A percentile compares a stretch with the other conserved stretches of the same genome.
These are phyloP conservation scores for Ganoderma meredithae DNA, from an alignment of 1,284 basidiomycete species.

Conservation along the genomic window DNA sequence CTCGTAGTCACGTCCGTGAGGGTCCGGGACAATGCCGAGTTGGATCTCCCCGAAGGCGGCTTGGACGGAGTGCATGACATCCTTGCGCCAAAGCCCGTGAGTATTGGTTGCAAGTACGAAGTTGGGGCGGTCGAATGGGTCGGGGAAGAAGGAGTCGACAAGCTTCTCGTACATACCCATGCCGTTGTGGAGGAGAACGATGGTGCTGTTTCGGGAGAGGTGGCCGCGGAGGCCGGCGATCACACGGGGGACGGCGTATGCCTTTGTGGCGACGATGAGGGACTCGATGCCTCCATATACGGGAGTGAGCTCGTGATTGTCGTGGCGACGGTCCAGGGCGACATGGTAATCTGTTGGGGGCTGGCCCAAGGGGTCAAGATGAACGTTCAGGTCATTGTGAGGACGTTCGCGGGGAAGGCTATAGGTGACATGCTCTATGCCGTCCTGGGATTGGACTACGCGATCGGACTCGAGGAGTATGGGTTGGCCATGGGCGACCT, in stretches of 20 bases:
- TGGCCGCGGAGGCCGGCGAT: conserved; percentile 70
- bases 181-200: conserved; percentile 93
- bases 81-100: conserved; percentile 75
- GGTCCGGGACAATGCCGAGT: conserved; percentile 84
- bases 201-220: conserved; percentile 74
- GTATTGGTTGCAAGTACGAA: conserved; percentile 88
- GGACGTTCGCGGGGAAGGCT: conserved; percentile 13
- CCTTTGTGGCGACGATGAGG: conserved; percentile 87
- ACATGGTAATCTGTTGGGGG: conserved; percentile 22
- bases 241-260: conserved; percentile 68
- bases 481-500: conserved; percentile 12
- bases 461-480: conserved; percentile 59
- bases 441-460: conserved; percentile 47
- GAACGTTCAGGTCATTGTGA: conserved; percentile 2
- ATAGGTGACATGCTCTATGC: conserved; percentile 44
- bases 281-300: conserved; percentile 59
- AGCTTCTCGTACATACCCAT: conserved; percentile 91
- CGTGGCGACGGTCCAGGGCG: conserved; percentile 9
- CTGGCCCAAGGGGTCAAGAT: conserved; percentile 7
- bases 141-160: conserved; percentile 73
- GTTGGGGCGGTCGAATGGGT: conserved; percentile 78
- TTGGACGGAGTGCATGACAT: conserved; percentile 71
- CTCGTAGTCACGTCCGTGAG: conserved; percentile 66
- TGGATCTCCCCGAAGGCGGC: conserved; percentile 76
- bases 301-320: conserved; percentile 13